Evolutionary conservation across 2,329 filamentous ascomycete genomes (phyloP).

Genomic region (Trichoderma sp.): DNA sequence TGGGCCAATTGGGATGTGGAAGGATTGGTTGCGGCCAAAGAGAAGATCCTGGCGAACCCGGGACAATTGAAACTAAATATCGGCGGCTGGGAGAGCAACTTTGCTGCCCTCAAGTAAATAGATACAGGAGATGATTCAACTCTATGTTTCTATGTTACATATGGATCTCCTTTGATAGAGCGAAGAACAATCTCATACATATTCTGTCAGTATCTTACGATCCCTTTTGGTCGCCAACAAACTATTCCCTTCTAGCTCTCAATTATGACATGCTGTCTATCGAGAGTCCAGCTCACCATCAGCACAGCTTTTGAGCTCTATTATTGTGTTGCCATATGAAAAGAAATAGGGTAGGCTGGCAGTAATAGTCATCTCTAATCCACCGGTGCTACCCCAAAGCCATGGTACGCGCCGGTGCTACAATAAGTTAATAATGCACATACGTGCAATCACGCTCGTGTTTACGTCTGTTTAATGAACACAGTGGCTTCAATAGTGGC

Average conservation of each 20-base stretch:
- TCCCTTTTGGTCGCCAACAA: no score
- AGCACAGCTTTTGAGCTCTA: background rate
- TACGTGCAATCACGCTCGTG: background rate
- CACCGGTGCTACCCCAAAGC: background rate
- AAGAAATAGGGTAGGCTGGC: background rate
- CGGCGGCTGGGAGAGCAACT: background rate
- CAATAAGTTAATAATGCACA: background rate
- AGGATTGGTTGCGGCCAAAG: background rate
- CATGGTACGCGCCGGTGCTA: background rate
- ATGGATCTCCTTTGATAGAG: rapidly evolving
- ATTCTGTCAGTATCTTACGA: background rate
- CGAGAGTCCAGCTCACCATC: background rate
- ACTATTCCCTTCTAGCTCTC: background rate
- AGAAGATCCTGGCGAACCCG: background rate
- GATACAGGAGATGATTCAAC: background rate
- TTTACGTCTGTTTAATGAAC: background rate
- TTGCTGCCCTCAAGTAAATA: background rate
- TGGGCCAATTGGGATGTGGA: slow-evolving; percentile 10
- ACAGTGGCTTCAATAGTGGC: no score
- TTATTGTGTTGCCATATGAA: background rate
- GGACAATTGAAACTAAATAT: background rate
- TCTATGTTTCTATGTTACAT: rapidly evolving
- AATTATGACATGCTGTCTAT: background rate
- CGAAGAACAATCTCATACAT: background rate
- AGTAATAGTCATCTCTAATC: background rate